Base-by-base conservation (phyloP, 176 grass and related monocot genomes). In the Melocanna baccifera region DNA sequence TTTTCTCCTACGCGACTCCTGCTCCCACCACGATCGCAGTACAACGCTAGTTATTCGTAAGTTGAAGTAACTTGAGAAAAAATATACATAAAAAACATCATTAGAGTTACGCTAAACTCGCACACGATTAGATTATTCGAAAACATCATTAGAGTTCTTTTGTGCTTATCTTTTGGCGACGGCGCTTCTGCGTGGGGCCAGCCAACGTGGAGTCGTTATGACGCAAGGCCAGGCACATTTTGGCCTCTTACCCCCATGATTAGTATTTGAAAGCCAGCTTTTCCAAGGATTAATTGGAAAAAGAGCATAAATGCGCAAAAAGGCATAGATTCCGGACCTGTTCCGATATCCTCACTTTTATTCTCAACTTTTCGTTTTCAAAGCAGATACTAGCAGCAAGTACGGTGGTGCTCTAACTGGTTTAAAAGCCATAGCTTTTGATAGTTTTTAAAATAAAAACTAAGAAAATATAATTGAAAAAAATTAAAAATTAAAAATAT, bases 161-260 rank as follows among this genome's bases (percentile, higher is more conserved):
- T 48, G 12, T 48, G 13, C 13, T 48, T 30, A 52, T 50, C 75
- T 79, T 69, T 77, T 50, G 9, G 10, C 11, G 13, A 42, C 62
- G 37, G 26, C 36, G 34, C 14, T 40, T 53, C 46, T 67, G 0
- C 42, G 30, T 12, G 25, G 59, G 10, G 52, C 55, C 12, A 40
- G 65, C 32, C 30, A 26, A 39, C 47, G 74, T 78, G 87, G 61
- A 80, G 87, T 61, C 53, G 42, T 82, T 20, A 75, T 73, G 77
- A 37, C 85, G 76, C 76, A 73, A 61, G 69, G 12, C 37, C 30
- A 69, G 25, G 74, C 52, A 30, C 26, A 22, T 37, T 15, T 4
- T 29, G 14, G 12, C 48, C 36, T 14, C 7, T 29, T 57, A 6
- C 12, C 69, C 1, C 43, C 55, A 37, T 80, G 43, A 86, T 72